A percentile compares a stretch with the other conserved stretches of the same genome.
phyloP scores from a whole-genome alignment of 2,329 filamentous ascomycete species.

The Fusarium sp. region DNA sequence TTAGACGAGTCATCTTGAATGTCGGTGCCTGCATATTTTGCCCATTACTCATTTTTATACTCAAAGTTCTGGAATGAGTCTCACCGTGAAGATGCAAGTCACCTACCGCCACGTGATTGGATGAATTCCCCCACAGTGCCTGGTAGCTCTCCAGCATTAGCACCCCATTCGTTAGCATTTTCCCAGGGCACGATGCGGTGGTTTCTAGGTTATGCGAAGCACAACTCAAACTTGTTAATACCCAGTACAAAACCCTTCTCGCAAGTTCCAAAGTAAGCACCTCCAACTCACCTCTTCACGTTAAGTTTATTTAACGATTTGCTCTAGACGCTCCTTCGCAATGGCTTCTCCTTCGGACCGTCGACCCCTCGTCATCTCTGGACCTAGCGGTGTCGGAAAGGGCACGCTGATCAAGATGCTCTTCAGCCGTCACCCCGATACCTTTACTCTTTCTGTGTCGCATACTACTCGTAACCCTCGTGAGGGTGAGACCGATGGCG shows the following conservation, averaged over 20 bases:
- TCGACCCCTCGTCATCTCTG: conserved; percentile 80
- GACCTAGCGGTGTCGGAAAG: conserved; percentile 83
- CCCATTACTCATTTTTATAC: not conserved
- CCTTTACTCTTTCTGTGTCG: conserved; percentile 66
- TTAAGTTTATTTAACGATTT: not conserved
- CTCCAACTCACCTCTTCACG: too few species aligned
- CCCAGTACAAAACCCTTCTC: conserved; percentile 8
- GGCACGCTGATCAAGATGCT: conserved; percentile 80
- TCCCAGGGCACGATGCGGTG: conserved; percentile 24
- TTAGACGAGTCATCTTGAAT: not conserved
- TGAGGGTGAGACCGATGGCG: conserved; percentile 77
- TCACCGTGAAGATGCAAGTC: not conserved
- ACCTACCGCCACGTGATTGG: conserved; percentile 16
- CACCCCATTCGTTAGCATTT: conserved; percentile 26
- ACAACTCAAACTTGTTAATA: conserved; percentile 15
- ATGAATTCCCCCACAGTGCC: conserved; percentile 14
- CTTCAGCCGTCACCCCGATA: conserved; percentile 64
- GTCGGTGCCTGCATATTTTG: not conserved
- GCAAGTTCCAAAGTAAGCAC: conserved; percentile 11
- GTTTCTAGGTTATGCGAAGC: conserved; percentile 31
- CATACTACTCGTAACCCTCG: conserved; percentile 86
- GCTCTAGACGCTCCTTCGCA: conserved; percentile 28
- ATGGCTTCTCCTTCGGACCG: conserved; percentile 54
- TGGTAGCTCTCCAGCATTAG: conserved; percentile 1
- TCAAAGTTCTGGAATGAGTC: not conserved